These are phyloP conservation scores for Aaosphaeria pasadenensis DNA, from an alignment of 2,329 filamentous ascomycete genomes.

Conservation along the genomic window DNA sequence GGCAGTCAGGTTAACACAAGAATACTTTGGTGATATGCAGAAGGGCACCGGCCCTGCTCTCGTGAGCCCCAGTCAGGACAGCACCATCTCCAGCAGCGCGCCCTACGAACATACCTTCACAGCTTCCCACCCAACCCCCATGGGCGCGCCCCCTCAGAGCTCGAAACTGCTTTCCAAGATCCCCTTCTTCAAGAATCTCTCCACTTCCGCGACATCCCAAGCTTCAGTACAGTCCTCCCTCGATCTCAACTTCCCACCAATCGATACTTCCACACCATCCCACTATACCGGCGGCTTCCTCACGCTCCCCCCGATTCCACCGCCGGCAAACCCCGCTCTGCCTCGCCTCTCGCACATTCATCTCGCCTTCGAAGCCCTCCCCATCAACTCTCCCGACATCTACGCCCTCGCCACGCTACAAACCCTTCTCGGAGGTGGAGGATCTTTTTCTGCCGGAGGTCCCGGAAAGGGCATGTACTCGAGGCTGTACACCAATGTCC, in stretches of 20 bases:
- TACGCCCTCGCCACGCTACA: conserved; percentile 95
- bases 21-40: conserved; percentile 91
- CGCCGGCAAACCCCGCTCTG: conserved; percentile 71
- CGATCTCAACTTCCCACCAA: conserved; percentile 46
- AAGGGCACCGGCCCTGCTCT: conserved; percentile 46
- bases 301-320: conserved; percentile 75
- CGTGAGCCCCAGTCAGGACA: conserved; percentile 22
- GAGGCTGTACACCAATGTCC: conserved; percentile 91
- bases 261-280: conserved; percentile 62
- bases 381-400: conserved; percentile 87
- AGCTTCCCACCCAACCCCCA: conserved; percentile 32
- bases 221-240: conserved; percentile 52
- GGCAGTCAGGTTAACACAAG: conserved; percentile 74
- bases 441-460: conserved; percentile 93
- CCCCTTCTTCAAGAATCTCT: conserved; percentile 86
- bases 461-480: conserved; percentile 99
- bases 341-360: conserved; percentile 89
- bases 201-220: conserved; percentile 66
- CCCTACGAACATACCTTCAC: conserved; percentile 47
- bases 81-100: conserved; percentile 11
- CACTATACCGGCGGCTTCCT: conserved; percentile 95
- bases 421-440: conserved; percentile 91
- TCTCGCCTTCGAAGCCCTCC: conserved; percentile 90
- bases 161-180: conserved; percentile 76
- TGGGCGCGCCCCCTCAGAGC: conserved; percentile 47